phyloP scores from a whole-genome alignment of 139 green algal species.

The Picochlorum sp. region DNA sequence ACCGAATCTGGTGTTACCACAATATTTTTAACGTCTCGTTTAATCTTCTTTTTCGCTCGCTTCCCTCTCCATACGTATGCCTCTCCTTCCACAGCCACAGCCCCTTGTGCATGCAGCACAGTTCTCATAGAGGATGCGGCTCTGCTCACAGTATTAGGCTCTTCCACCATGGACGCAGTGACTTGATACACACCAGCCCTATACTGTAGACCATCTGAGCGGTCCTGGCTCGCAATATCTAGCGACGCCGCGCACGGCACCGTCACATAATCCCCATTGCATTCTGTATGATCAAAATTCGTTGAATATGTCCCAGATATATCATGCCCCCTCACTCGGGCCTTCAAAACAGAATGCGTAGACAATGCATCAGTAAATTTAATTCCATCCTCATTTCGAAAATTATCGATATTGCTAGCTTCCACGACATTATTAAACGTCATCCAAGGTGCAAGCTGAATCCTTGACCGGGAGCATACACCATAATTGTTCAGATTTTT shows the following conservation, averaged over 20 bases:
- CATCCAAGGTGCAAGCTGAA: slow-evolving; percentile 14
- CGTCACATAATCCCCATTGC: slow-evolving; percentile 10
- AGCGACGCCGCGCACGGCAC: slow-evolving; percentile 28
- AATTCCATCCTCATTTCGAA: neutral
- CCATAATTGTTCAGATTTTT: slow-evolving; percentile 43
- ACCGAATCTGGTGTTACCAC: too few species aligned
- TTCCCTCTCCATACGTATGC: slow-evolving; percentile 28
- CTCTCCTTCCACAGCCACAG: slow-evolving; percentile 49
- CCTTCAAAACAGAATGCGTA: slow-evolving; percentile 5
- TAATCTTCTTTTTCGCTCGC: neutral
- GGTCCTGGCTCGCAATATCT: slow-evolving; percentile 26
- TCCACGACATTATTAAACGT: slow-evolving; percentile 27
- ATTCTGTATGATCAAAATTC: slow-evolving; percentile 30
- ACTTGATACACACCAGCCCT: slow-evolving; percentile 41
- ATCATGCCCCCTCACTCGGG: slow-evolving; percentile 20
- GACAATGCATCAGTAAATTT: neutral
- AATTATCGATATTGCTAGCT: neutral
- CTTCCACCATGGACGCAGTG: neutral
- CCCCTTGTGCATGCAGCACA: slow-evolving; percentile 37
- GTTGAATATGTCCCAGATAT: slow-evolving; percentile 12
- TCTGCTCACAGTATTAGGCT: neutral
- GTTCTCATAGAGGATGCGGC: slow-evolving; percentile 1
- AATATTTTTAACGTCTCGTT: neutral
- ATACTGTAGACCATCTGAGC: slow-evolving; percentile 46
- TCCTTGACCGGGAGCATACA: slow-evolving; percentile 17